Base-by-base conservation (phyloP, 2,329 filamentous ascomycete species). In the Fusarium subglutinans region DNA sequence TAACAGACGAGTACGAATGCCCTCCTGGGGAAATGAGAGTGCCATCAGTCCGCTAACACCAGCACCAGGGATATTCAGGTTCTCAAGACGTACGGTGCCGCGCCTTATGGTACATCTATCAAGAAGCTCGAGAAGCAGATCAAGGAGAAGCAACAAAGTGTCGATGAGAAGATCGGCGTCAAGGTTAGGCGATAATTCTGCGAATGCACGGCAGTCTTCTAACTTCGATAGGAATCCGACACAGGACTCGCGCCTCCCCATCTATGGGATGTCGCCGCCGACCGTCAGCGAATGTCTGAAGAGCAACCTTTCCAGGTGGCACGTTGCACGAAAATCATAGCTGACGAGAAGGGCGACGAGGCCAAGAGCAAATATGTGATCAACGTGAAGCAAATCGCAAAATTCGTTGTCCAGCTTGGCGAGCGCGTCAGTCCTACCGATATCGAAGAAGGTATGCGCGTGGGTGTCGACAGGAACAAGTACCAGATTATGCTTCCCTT, bases 311-410 rank as follows among this genome's bases (percentile, higher is more conserved):
- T 98, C 78, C 96, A 99, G 86, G 96, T 99, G 74, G 96, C 96
- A 75, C 90, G 96, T 81, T 99, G 96, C 89, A 99, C 96, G 69
- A 99, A 99, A 89, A 99, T 99, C 83, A 99, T 99, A 78, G 92
- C 95, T 70, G 96, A 98, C 81, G 95, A 98, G 82, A 96, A 96
- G 85, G 83, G 83, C n/a, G 95, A 98, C 82, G 88, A 94, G 70
- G 94, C 97, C 73, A 99, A 99, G 90, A 97, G 93, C 90, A 99
- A 98, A 91, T 99, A 99, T 87, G 95, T 99, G 80, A 99, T 99
- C 89, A 99, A 99, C 85, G 96, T 99, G 78, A 99, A 99, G 88
- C 96, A 99, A 85, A 99, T 99, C 80, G 96, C 96, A 80, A 99
- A 99, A 86, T 99, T 99, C 80, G 96, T 99, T 57, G 96, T 99